These are phyloP conservation scores for Gossypium sturtianum DNA, from an alignment of 345 rosid genomes.

Conservation along the genomic window DNA sequence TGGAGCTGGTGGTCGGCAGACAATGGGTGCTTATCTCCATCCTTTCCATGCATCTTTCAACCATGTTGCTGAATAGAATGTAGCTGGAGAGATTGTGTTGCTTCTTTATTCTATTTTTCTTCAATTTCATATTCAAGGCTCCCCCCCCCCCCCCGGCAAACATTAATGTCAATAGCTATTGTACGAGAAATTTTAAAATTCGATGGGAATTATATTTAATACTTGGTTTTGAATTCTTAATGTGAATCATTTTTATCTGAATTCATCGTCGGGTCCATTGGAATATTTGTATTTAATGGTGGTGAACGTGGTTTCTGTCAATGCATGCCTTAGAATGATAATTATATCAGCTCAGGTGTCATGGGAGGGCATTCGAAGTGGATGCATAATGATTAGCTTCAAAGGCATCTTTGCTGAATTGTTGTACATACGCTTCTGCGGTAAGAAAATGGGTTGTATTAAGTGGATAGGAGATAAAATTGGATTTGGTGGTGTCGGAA, in stretches of 20 bases:
- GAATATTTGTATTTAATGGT: neutral
- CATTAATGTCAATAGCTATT: constrained; percentile 48
- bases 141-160: constrained; percentile 17
- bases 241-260: neutral
- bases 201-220: constrained; percentile 23
- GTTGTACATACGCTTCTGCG: too few species aligned
- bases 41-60: constrained; percentile 22
- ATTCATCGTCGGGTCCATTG: neutral
- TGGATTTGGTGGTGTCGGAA: too few species aligned
- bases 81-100: constrained; percentile 54
- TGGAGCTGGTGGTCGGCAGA: constrained; percentile 26
- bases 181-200: constrained; percentile 38
- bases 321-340: too few species aligned
- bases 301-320: too few species aligned
- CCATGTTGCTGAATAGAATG: constrained; percentile 31
- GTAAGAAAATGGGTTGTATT: too few species aligned
- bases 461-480: too few species aligned
- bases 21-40: constrained; percentile 19
- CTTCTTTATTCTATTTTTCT: constrained; percentile 15
- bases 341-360: too few species aligned
- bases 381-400: neutral
- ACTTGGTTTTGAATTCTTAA: constrained; percentile 21
- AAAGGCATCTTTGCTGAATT: too few species aligned
- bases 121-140: constrained; percentile 23
- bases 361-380: too few species aligned